Evolutionary conservation across 1,284 basidiomycete species (phyloP), one percentile per base, ranked within the genome.

Genomic region (Ustilago crameri): DNA sequence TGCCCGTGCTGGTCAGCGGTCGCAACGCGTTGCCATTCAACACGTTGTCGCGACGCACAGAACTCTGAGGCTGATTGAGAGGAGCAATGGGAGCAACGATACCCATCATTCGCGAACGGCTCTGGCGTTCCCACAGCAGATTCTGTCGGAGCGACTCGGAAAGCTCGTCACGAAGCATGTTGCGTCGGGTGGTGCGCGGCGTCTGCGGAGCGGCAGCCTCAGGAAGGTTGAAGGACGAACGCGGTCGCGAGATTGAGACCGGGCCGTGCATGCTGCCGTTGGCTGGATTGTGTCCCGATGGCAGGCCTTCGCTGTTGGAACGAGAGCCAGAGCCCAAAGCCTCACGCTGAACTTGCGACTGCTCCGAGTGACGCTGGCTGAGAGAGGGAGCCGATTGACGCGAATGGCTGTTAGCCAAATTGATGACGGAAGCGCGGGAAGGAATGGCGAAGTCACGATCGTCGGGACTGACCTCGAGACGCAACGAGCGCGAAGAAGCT

Each of bases 101-200:
- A n/a, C 81, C 81, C 48, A 82, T 64, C 63, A 82, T 76, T 17
- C 81, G 53, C 23, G 77, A 73, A 12, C 81, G 69, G 34, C 71
- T 81, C 55, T 83, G 81, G 10, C 93, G 87, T 80, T 93, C 91
- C 92, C 93, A 93, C 5, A 95, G 84, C 71, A 95, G 80, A 76
- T 94, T 92, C 48, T 90, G 86, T 20, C 93, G 86, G 62, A 95
- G 84, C 65, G 90, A 91, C 84, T 95, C 93, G 45, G 91, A 91
- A 79, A 95, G 86, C 84, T 95, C 93, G 22, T 90, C 90, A 58
- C 89, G 87, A 49, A 95, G 86, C 91, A 95, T 94, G 76, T 89
- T 88, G 47, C 91, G 87, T 5, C 93, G 87, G 17, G 91, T 93
- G 35, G 93, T 93, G 27, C 91, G 88, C 0, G 93, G 93, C 1